Base-by-base conservation (phyloP, 768 basidiomycete species). In the Pleurotus cornucopiae region DNA sequence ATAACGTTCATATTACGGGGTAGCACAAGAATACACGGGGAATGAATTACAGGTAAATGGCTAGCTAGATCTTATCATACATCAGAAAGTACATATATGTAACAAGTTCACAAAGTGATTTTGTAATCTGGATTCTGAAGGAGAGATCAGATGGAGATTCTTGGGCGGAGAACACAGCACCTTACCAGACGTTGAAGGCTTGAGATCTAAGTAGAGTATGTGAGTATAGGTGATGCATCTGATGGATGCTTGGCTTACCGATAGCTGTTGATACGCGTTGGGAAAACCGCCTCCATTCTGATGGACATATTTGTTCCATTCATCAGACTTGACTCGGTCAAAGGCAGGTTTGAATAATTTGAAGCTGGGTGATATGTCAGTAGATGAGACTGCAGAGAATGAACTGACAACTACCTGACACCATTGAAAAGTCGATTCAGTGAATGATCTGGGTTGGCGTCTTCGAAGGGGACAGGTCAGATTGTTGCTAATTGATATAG, bases 141-240 rank as follows among this genome's bases (percentile, higher is more conserved):
- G 30, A 7, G 11, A 6, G 30, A 11, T 34, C 9, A 34, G 30
- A 0, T 34, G 7, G 30, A 30, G 7, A 30, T 6, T 30, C 30
- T 30, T 30, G 30, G 11, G 11, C 30, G 6, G 30, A 26, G 14
- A 12, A 16, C 18, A 16, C 11, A 26, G 14, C 9, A 20, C 41
- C 18, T 52, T 23, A 53, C 51, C 7, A 53, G 39, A 6, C 51
- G 51, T 18, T 53, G 51, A 2, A 53, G 39, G 23, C 51, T 53
- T 2, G 51, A 53, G 11, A 53, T 14, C 51, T 53, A 5, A 5
- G 13, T 5, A 41, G 21, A 9, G 23, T 25, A 52, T 30, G 14
- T 30, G 1, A 49, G 41, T 12, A 43, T 11, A 20, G 20, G 20
- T 20, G 20, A 20, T 2, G 20, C 20, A 20, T n/a, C n/a, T 20